Evolutionary conservation across 179 eudicot genomes (phyloP), one percentile per base, ranked within the genome.

Genomic region (Dionaea muscipula): DNA sequence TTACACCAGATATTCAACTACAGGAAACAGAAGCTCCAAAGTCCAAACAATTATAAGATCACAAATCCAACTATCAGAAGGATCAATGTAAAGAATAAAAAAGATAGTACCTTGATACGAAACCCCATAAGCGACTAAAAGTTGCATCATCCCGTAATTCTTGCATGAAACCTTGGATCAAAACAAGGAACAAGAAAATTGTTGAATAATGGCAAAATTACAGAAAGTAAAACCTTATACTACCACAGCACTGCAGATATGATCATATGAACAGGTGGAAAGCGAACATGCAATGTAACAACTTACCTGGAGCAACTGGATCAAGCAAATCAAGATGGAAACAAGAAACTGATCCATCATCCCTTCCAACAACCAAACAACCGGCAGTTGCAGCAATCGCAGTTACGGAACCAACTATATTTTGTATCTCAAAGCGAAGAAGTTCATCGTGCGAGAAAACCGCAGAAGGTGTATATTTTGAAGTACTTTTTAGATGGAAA

Each of bases 131-230:
- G 50, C 94, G 95, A 65, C 94, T 78, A 60, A 93, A 68, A 41
- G 86, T 81, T 56, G 93, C 84, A 72, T 88, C 99, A 67, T 88
- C 95, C 59, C 84, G 80, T 64, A 93, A 62, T 60, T 88, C 89
- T 62, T 68, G 58, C 66, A 53, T 68, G 73, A 93, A 85, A 49
- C 81, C 99, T 93, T 59, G 38, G 56, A 55, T 52, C n/a, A 37
- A 18, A 25, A 37, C 23, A 16, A 52, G 20, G 28, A 49, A 39
- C 2, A 15, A 3, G 21, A 45, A 41, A 27, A 3, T 27, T 36
- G 21, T 9, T 39, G 17, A n/a, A 53, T 40, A 50, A 39, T 39
- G 44, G 9, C 16, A 13, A 6, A 39, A 1, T n/a, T 39, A 16
- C 18, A n/a, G 15, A 39, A 39, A 39, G 18, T 16, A 13, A 16